Conservation (phyloP, 2,329 filamentous ascomycete genomes). For the Fusarium chuoi region DNA sequence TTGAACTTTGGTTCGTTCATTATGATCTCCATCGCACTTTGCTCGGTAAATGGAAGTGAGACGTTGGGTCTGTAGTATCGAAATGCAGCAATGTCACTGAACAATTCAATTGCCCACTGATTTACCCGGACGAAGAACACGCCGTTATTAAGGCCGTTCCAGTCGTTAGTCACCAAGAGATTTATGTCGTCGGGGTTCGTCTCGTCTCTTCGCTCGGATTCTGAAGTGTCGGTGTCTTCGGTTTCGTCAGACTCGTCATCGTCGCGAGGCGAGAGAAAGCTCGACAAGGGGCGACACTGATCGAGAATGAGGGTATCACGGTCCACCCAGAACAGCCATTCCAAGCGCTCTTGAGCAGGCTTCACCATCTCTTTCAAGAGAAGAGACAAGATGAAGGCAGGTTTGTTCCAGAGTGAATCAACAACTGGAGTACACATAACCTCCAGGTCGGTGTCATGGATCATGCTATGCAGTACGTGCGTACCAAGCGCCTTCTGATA, state of each 20-base stretch:
- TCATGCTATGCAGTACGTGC: neutral
- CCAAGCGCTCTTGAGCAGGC: neutral
- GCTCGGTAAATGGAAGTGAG: neutral
- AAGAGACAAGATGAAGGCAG: neutral
- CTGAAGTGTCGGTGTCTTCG: neutral
- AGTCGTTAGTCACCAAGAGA: neutral
- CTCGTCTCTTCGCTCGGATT: neutral
- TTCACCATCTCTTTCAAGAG: neutral
- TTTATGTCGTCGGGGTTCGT: neutral
- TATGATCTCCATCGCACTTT: conserved; percentile 1
- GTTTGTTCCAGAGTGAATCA: neutral
- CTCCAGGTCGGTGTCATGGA: neutral
- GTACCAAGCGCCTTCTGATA: neutral
- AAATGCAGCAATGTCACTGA: neutral
- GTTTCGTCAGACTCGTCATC: neutral
- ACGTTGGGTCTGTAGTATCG: neutral
- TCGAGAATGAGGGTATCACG: neutral
- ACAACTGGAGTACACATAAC: neutral
- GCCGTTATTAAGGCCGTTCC: neutral
- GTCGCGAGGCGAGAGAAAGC: neutral
- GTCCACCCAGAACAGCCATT: neutral
- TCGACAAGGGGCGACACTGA: neutral
- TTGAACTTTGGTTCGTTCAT: neutral
- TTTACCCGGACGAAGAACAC: neutral
- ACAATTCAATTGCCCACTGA: neutral